These are phyloP conservation scores for Lentinula sp. DNA, from an alignment of 768 basidiomycete genomes.

Conservation along the genomic window DNA sequence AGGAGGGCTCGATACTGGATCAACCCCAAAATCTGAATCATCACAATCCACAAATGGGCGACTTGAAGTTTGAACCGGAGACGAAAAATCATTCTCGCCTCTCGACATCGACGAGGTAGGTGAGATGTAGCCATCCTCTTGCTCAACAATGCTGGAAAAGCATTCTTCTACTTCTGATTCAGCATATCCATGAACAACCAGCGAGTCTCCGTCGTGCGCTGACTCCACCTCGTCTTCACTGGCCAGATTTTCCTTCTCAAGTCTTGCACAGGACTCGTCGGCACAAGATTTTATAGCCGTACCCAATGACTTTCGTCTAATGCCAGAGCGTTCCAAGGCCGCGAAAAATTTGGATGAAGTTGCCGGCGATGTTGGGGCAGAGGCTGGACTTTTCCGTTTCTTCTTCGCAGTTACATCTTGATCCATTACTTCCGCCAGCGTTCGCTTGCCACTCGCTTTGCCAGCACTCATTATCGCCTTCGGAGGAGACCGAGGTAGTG, in stretches of 20 bases:
- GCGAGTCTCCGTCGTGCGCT: slow-evolving; percentile 14
- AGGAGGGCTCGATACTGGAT: slow-evolving; percentile 46
- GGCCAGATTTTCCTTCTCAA: slow-evolving; percentile 8
- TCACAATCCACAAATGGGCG: neutral
- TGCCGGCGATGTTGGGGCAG: slow-evolving; percentile 10
- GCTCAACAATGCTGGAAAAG: slow-evolving; percentile 46
- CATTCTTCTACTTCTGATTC: slow-evolving; percentile 32
- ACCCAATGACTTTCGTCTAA: slow-evolving; percentile 11
- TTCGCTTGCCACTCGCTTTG: slow-evolving; percentile 70
- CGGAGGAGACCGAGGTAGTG: slow-evolving; percentile 13
- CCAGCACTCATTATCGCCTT: slow-evolving; percentile 30
- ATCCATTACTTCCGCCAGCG: slow-evolving; percentile 65
- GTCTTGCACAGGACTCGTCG: too few relatives aligned
- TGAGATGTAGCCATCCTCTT: slow-evolving; percentile 84
- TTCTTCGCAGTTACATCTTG: slow-evolving; percentile 51
- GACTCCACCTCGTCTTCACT: slow-evolving; percentile 9
- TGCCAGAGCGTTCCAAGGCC: slow-evolving; percentile 6
- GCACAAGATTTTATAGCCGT: neutral
- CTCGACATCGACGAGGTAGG: slow-evolving; percentile 50
- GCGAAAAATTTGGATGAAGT: slow-evolving; percentile 34
- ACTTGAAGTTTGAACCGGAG: slow-evolving; percentile 35
- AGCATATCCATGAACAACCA: slow-evolving; percentile 32
- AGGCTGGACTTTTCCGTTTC: slow-evolving; percentile 21
- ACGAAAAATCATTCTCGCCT: slow-evolving; percentile 63
- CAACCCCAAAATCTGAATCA: slow-evolving; percentile 45